These are phyloP conservation scores for Candida insectalens DNA, from an alignment of 805 yeast species.

Conservation along the genomic window DNA sequence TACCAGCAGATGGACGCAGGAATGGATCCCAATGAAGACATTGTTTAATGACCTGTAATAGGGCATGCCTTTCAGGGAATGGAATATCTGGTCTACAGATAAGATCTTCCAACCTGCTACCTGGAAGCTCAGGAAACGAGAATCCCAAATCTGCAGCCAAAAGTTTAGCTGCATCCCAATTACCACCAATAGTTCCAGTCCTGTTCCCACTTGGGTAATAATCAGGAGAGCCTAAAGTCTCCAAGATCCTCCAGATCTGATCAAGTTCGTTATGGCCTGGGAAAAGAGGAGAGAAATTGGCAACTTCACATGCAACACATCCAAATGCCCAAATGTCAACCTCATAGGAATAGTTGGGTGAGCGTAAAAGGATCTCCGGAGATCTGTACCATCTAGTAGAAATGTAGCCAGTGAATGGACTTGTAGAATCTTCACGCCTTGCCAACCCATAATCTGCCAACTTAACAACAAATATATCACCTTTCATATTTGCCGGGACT, in stretches of 20 bases:
- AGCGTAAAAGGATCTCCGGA: conserved; percentile 68
- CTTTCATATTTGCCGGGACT: conserved; percentile 30
- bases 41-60: conserved; percentile 30
- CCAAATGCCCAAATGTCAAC: conserved; percentile 87
- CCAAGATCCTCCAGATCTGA: conserved; percentile 62
- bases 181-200: conserved; percentile 42
- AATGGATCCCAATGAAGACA: conserved; percentile 76
- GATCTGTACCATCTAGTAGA: conserved; percentile 84
- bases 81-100: no score
- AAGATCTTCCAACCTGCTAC: no score
- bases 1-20: conserved; percentile 43
- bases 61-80: conserved; percentile 25
- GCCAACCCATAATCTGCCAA: conserved; percentile 78
- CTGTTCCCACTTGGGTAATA: conserved; percentile 25
- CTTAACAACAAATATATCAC: conserved; percentile 51
- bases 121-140: conserved; percentile 44
- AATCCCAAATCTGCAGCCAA: conserved; percentile 49
- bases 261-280: conserved; percentile 78
- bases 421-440: conserved; percentile 41
- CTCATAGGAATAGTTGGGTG: conserved; percentile 52
- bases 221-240: conserved; percentile 66
- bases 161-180: conserved; percentile 54
- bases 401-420: conserved; percentile 64
- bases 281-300: conserved; percentile 67
- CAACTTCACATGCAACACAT: conserved; percentile 63